Base-by-base conservation (phyloP, 257 asterid genomes). In the Scutellaria baicalensis region DNA sequence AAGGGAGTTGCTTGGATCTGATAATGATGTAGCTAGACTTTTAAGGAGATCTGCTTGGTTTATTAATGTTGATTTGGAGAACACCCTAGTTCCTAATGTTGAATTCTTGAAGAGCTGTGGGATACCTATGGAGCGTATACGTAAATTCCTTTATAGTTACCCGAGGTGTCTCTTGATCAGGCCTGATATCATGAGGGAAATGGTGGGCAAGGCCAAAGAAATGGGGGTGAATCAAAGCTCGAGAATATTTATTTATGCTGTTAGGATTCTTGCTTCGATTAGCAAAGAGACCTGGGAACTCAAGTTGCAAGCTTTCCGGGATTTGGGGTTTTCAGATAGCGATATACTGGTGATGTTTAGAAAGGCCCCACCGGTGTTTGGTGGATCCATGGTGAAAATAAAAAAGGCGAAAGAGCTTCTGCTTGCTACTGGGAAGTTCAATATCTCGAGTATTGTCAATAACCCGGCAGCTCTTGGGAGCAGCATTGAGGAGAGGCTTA, bases 401-500 rank as follows among this genome's bases (percentile, higher is more conserved):
- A 64, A 74, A 58, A 73, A 58, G 17, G 50, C 44, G 0, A 66
- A 49, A 54, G 54, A 63, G 42, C 45, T 64, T 68, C 43, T 61
- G 66, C 18, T 55, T 58, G 71, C 38, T 13, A 62, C 69, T 1
- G 75, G 77, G 40, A 71, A 42, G 40, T 75, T 63, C 65, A 63
- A 58, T 48, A 31, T 50, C 35, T 38, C 70, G 9, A 23, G 1
- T 20, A 48, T 54, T 70, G 76, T 39, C 17, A 14, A 36, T 8
- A n/a, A 63, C 6, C 79, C 86, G 0, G 36, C 5, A 38, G 33
- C 64, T 44, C 43, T 81, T 55, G 35, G 18, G 2, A 68, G 51
- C 61, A 78, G 83, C 35, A 7, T 81, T 1, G 82, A 84, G 68
- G 55, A 58, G 72, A 78, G 73, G 74, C 74, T 72, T 43, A 70